These are phyloP conservation scores for Fusarium sp. DNA, from an alignment of 2,329 filamentous ascomycete species.

Conservation along the genomic window DNA sequence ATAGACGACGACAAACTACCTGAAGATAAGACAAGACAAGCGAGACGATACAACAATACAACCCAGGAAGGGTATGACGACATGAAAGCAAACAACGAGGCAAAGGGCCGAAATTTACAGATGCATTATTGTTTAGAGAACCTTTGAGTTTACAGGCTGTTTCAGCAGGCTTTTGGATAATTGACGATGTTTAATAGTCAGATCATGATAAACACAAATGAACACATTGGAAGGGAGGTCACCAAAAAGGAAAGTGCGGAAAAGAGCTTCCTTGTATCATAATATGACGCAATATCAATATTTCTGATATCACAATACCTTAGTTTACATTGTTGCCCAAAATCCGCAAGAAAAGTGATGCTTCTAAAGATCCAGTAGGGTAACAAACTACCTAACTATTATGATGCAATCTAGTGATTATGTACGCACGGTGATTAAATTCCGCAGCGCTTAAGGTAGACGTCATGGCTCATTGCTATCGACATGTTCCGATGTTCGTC, in stretches of 20 bases:
- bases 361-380: neutral
- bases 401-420: slow-evolving; percentile 19
- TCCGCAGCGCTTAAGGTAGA: neutral
- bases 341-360: neutral
- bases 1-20: slow-evolving; percentile 6
- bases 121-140: neutral
- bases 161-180: neutral
- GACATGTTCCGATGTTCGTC: neutral
- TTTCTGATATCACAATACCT: neutral
- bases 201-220: neutral
- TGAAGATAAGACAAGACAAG: slow-evolving; percentile 8
- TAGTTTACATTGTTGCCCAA: neutral
- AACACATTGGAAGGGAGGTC: neutral
- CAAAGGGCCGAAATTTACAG: neutral
- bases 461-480: slow-evolving; percentile 7
- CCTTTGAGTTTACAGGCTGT: slow-evolving; percentile 1
- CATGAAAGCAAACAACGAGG: slow-evolving; percentile 11
- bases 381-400: neutral
- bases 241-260: neutral
- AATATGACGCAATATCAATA: slow-evolving; percentile 22
- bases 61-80: slow-evolving; percentile 25
- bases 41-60: slow-evolving; percentile 14
- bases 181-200: neutral
- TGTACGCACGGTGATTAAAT: neutral
- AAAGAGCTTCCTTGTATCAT: neutral